A percentile compares a stretch with the other conserved stretches of the same genome.
phyloP scores from a whole-genome alignment of 768 basidiomycete species.

The Xanthoconium stramineum region DNA sequence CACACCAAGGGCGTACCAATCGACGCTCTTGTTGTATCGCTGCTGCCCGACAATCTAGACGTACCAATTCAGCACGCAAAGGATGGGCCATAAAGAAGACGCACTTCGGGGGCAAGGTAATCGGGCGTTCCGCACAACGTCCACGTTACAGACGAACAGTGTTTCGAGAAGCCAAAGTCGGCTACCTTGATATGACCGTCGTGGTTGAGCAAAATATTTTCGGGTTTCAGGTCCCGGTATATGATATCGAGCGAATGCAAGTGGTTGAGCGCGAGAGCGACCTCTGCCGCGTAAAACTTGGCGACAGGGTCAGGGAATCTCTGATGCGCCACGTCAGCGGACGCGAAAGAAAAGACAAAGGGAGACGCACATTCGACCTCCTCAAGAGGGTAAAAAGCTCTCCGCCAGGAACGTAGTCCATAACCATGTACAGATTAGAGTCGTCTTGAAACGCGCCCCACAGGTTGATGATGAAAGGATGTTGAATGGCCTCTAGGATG shows the following conservation, averaged over 20 bases:
- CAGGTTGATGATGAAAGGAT: conserved; percentile 93
- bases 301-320: conserved; percentile 96
- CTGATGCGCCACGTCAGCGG: conserved; percentile 35
- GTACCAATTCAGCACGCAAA: conserved; percentile 5
- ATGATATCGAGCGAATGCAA: conserved; percentile 86
- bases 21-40: conserved; percentile 93
- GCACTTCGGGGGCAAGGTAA: conserved; percentile 93
- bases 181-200: conserved; percentile 97
- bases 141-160: conserved; percentile 84
- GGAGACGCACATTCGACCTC: conserved; percentile 71
- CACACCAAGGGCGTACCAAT: conserved; percentile 98
- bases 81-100: conserved; percentile 19
- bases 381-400: conserved; percentile 93
- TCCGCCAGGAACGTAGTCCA: conserved; percentile 95
- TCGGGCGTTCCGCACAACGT: conserved; percentile 95
- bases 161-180: conserved; percentile 95
- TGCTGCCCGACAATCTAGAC: conserved; percentile 70
- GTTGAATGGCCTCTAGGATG: conserved; percentile 81
- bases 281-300: conserved; percentile 96
- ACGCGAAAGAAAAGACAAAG: conserved; percentile 10
- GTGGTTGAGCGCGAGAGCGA: conserved; percentile 88
- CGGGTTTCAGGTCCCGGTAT: conserved; percentile 97
- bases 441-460: conserved; percentile 96
- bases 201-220: conserved; percentile 89
- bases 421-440: conserved; percentile 94